Conservation (phyloP, 345 rosid genomes). For the Atalantia buxifolia region DNA sequence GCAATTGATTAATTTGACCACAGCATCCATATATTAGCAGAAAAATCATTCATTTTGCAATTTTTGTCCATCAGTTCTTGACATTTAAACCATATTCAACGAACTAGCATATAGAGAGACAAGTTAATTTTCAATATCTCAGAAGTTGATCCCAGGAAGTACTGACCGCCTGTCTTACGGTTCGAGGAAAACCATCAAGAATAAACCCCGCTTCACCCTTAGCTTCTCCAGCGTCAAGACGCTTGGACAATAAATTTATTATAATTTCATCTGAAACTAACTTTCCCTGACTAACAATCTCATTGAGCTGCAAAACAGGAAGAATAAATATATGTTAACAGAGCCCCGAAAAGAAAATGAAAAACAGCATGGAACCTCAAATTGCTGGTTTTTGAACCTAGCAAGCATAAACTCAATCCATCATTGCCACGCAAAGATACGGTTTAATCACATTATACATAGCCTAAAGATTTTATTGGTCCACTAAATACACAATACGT, state of each 20-base stretch:
- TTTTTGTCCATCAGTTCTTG: background rate
- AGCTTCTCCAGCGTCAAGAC: slow-evolving; percentile 65
- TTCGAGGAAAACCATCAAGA: slow-evolving; percentile 97
- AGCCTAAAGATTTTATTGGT: background rate
- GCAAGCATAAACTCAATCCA: background rate
- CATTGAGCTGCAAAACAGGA: slow-evolving; percentile 58
- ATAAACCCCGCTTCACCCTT: slow-evolving; percentile 92
- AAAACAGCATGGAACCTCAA: background rate
- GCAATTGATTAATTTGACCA: background rate
- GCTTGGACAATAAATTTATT: slow-evolving; percentile 70
- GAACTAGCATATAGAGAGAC: background rate
- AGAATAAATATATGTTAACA: background rate
- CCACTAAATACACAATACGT: background rate
- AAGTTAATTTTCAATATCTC: background rate
- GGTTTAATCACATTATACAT: background rate
- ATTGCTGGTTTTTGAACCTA: background rate
- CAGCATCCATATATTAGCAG: background rate
- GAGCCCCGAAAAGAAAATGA: background rate
- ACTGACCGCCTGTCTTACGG: slow-evolving; percentile 91
- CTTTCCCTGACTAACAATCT: slow-evolving; percentile 79
- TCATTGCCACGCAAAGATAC: background rate
- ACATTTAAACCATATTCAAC: background rate
- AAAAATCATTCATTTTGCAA: background rate
- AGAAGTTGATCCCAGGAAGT: slow-evolving; percentile 8
- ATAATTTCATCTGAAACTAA: slow-evolving; percentile 90